A percentile compares a stretch with the other conserved stretches of the same genome.
phyloP scores from a whole-genome alignment of 2,329 filamentous ascomycete genomes.

The Xylaria sp. region DNA sequence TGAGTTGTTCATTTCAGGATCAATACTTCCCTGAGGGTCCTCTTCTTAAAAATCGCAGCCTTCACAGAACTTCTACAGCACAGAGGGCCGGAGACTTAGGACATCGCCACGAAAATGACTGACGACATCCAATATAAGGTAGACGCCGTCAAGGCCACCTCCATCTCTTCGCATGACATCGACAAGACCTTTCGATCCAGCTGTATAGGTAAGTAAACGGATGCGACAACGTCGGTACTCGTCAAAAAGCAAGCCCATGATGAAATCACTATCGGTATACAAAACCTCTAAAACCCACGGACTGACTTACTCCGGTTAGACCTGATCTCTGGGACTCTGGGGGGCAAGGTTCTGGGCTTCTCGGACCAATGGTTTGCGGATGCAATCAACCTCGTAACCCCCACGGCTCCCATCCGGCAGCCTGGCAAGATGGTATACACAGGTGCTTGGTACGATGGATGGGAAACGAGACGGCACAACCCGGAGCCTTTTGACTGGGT shows the following conservation, averaged over 20 bases:
- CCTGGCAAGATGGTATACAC: constrained; percentile 70
- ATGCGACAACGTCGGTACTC: not conserved
- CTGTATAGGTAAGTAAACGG: constrained; percentile 57
- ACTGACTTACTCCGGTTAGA: constrained; percentile 46
- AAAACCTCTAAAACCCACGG: not conserved
- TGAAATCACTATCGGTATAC: not conserved
- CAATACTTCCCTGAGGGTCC: constrained; percentile 2
- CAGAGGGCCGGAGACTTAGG: not conserved
- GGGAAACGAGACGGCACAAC: constrained; percentile 71
- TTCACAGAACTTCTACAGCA: not conserved
- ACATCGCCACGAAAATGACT: constrained; percentile 22
- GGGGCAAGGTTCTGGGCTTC: constrained; percentile 65
- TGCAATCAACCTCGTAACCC: constrained; percentile 65
- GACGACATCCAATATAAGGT: constrained; percentile 58
- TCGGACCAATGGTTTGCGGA: constrained; percentile 73
- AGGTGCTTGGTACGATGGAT: constrained; percentile 72
- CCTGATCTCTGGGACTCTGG: constrained; percentile 62
- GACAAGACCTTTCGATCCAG: constrained; percentile 64
- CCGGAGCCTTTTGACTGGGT: constrained; percentile 67
- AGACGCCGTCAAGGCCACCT: constrained; percentile 54
- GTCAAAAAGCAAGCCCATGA: not conserved
- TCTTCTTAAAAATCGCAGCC: not conserved
- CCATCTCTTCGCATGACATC: constrained; percentile 56
- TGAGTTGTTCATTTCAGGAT: constrained; percentile 4
- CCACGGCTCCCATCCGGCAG: constrained; percentile 64